Evolutionary conservation across 176 grass and related monocot genomes (phyloP).

Genomic region (Oryza punctata): DNA sequence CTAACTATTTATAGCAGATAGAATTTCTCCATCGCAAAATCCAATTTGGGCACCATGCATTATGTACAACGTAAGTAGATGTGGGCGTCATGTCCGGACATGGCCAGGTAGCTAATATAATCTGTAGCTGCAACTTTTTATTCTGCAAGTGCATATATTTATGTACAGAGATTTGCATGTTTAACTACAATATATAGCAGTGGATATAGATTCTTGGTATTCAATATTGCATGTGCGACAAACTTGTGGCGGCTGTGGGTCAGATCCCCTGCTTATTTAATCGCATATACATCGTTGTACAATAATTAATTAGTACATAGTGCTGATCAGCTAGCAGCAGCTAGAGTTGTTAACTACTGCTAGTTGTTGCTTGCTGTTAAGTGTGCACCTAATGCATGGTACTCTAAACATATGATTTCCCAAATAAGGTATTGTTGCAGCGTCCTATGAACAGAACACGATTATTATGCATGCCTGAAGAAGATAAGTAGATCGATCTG

Average conservation of each 20-base stretch:
- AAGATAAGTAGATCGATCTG: not conserved
- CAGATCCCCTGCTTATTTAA: not conserved
- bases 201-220: not conserved
- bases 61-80: no score
- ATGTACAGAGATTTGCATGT: not conserved
- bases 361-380: not conserved
- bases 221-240: constrained; percentile 26
- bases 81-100: no score
- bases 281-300: not conserved
- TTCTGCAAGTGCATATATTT: no score
- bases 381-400: not conserved
- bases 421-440: not conserved
- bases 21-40: not conserved
- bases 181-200: not conserved
- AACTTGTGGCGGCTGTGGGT: constrained; percentile 42
- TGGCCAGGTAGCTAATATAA: no score
- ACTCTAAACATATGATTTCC: not conserved
- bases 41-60: no score
- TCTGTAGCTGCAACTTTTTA: not conserved
- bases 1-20: not conserved
- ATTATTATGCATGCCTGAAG: not conserved
- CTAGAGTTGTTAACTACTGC: not conserved
- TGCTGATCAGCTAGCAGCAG: not conserved
- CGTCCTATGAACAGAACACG: not conserved
- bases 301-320: not conserved